Percentiles rank a stretch among this genome's conserved stretches.
phyloP scores from a whole-genome alignment of 1,284 basidiomycete species.

The Trichosporon faecale region DNA sequence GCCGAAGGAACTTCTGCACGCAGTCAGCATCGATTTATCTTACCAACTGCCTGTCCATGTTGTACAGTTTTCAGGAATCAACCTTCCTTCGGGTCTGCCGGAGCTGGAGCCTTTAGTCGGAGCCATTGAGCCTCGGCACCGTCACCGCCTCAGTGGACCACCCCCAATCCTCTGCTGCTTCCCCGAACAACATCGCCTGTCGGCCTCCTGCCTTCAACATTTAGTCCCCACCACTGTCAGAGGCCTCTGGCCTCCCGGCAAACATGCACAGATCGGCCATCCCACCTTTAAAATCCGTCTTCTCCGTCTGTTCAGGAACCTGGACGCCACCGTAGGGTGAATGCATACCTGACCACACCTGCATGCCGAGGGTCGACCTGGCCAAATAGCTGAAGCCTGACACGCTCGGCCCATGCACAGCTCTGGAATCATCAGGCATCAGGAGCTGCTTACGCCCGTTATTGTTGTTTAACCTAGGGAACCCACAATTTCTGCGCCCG shows the following conservation, averaged over 20 bases:
- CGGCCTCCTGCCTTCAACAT: background rate
- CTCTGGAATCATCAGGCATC: constrained; percentile 3
- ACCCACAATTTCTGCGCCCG: constrained; percentile 7
- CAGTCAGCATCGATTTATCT: background rate
- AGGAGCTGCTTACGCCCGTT: background rate
- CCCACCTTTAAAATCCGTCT: background rate
- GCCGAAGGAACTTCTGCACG: background rate
- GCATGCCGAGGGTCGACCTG: background rate
- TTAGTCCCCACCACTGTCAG: background rate
- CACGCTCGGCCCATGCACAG: background rate
- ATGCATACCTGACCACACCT: background rate
- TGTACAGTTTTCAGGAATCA: background rate
- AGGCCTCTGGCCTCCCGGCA: background rate
- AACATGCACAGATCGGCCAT: background rate
- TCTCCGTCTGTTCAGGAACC: background rate
- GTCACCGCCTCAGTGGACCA: background rate
- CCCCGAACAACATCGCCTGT: background rate
- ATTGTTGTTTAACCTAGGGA: constrained; percentile 2
- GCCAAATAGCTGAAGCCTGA: background rate
- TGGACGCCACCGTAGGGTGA: background rate
- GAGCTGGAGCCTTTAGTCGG: background rate
- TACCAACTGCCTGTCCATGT: background rate
- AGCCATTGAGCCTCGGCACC: background rate
- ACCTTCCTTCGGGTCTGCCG: background rate
- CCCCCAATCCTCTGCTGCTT: background rate